phyloP scores from a whole-genome alignment of 2,329 filamentous ascomycete species.

The Pleoardoris graminearum region DNA sequence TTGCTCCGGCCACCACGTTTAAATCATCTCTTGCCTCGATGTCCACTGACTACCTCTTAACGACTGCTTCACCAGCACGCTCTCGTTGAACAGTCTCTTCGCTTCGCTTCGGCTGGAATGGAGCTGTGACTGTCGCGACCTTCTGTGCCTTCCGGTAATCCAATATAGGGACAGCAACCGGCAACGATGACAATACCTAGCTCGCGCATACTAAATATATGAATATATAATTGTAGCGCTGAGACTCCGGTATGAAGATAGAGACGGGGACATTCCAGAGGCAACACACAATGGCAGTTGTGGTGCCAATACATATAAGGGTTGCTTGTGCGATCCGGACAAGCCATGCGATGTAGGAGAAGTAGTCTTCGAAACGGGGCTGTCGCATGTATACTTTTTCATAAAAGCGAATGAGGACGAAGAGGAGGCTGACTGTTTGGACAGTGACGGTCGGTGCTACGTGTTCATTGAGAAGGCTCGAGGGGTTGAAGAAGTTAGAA shows the following conservation, averaged over 20 bases:
- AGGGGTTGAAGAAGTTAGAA: conserved; percentile 10
- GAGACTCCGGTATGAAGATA: background rate
- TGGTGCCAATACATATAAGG: conserved; percentile 1
- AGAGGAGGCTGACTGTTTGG: conserved; percentile 7
- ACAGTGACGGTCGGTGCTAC: conserved; percentile 6
- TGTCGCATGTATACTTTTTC: conserved; percentile 6
- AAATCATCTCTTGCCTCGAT: background rate
- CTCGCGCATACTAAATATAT: conserved; percentile 9
- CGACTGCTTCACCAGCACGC: background rate
- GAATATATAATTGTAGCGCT: conserved; percentile 4
- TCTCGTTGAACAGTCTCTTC: background rate
- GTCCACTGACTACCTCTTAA: background rate
- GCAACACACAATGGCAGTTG: conserved; percentile 5
- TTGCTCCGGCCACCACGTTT: background rate
- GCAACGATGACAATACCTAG: conserved; percentile 10
- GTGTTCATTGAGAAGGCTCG: conserved; percentile 6
- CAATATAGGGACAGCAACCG: conserved; percentile 10
- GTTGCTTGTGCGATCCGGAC: conserved; percentile 11
- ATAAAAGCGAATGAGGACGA: conserved; percentile 6
- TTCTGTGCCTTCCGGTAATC: background rate
- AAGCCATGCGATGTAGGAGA: conserved; percentile 13
- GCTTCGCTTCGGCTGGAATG: background rate
- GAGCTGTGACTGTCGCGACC: background rate
- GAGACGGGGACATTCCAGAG: conserved; percentile 8
- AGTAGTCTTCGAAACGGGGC: conserved; percentile 11